Base-by-base conservation (phyloP, 2,329 filamentous ascomycete genomes). In the Beauveria pseudobassiana region DNA sequence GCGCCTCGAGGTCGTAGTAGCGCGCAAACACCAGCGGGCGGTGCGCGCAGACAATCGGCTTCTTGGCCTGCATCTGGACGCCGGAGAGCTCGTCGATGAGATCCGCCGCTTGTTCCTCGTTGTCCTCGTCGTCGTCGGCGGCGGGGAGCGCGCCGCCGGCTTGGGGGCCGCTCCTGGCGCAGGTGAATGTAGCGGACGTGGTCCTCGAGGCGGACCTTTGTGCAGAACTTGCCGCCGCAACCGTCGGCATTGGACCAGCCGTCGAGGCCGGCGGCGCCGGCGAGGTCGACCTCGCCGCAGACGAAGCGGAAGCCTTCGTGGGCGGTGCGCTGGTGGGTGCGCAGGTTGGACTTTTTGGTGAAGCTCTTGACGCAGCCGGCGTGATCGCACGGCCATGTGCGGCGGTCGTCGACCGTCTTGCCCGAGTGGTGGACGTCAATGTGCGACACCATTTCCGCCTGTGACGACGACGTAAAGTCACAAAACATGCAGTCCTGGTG, bases 101-200 rank as follows among this genome's bases (percentile, higher is more conserved):
- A 52, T 74, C 73, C 3, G 63, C 45, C 1, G 9, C 50, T 5
- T 28, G 18, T 5, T 66, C 61, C 10, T 67, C 45, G 9, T 65
- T 48, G 18, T 54, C 50, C 18, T 40, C 10, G 26, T 7, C 55
- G 1, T 30, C 34, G 20, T 52, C 49, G 18, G 42, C 5, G 42
- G 28, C 5, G 1, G 58, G 3, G 46, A 50, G 34, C 22, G 46
- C 34, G 56, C 59, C 61, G 66, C 66, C 58, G 65, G 69, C 46
- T 71, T 62, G 62, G 69, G 12, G 69, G 79, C 14, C 82, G 78
- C 61, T 78, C 74, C 18, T 74, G 69, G n/a, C 87, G 85, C 28
- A 96, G 78, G 72, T 98, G 93, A 24, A 90, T 83, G 53, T 88
- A 91, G 22, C 90, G 87, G 50, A 97, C 82, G 71, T 98, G 93